Evolutionary conservation across 2,329 filamentous ascomycete species (phyloP).

Genomic region (Calonectria pteridis): DNA sequence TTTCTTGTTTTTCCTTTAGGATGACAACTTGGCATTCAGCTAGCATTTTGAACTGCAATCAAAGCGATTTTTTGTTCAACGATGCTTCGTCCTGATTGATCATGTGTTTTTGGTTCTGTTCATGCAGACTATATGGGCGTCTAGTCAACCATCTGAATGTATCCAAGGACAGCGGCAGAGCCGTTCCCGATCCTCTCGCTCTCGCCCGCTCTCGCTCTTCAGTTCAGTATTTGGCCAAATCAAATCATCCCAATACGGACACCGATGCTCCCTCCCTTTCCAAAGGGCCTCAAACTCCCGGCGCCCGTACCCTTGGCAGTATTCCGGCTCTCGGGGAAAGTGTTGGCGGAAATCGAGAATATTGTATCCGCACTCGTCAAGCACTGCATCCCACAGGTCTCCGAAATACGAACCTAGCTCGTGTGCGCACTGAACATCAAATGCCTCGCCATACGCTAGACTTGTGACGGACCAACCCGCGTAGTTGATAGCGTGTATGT

Average conservation of each 20-base stretch:
- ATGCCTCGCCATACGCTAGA: not conserved
- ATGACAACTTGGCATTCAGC: no score
- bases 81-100: no score
- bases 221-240: not conserved
- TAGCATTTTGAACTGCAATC: no score
- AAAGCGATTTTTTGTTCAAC: no score
- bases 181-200: not conserved
- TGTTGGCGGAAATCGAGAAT: not conserved
- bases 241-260: not conserved
- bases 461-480: not conserved
- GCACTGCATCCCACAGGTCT: not conserved
- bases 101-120: no score
- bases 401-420: not conserved
- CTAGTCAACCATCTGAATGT: not conserved
- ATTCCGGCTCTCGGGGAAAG: not conserved
- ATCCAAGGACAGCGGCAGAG: not conserved
- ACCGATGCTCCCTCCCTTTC: not conserved
- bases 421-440: not conserved
- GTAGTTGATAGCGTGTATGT: not conserved
- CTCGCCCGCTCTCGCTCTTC: not conserved
- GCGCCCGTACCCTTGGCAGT: not conserved
- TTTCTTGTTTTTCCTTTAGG: no score
- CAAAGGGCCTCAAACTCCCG: not conserved
- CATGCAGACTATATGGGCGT: no score
- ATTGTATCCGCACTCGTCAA: not conserved